Evolutionary conservation across 1,284 basidiomycete genomes (phyloP), one percentile per base, ranked within the genome.

Genomic region (Flammula alnicola): DNA sequence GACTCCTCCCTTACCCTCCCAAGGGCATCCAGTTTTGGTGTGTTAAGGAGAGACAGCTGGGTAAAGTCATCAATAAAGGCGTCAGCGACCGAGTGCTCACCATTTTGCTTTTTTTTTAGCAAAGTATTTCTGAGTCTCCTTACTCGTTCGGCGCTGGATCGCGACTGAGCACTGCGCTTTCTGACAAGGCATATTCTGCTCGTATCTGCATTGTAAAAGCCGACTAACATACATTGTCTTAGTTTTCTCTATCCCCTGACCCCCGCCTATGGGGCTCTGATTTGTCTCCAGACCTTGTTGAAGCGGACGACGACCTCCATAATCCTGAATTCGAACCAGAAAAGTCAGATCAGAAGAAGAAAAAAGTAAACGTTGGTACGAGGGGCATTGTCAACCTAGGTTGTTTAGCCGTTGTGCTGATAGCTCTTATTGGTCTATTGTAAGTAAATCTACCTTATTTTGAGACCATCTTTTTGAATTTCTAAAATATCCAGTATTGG

Each of bases 381-480:
- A 72, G 87, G 61, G 86, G 85, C 6, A 38, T 87, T 11, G 67
- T 72, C 22, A 89, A 90, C 59, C 56, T 90, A 1, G 88, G 87
- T 0, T 88, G 86, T 65, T 70, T 90, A 9, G 49, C 76, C 41
- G 36, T 86, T 30, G 63, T 88, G 10, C 61, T 72, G n/a, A 42
- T 72, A 3, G 67, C 68, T 7, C 67, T 87, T 26, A 57, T 88
- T 26, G 63, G 80, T 62, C 39, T 30, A 29, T 37, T 40, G 25
- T 26, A n/a, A 23, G 26, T 39, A 3, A n/a, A 49, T 35, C 36
- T 40, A 11, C 16, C 33, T 23, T 11, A 8, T 27, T 26, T 20
- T 26, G 35, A 19, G 39, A 12, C 39, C 32, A 40, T 29, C 38
- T 14, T 23, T 11, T 26, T 40, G n/a, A n/a, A n/a, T n/a, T n/a